A percentile compares a stretch with the other conserved stretches of the same genome.
Evolutionary conservation across 202 grass and related monocot species (phyloP).

Genomic region (Schoenoplectus triqueter): DNA sequence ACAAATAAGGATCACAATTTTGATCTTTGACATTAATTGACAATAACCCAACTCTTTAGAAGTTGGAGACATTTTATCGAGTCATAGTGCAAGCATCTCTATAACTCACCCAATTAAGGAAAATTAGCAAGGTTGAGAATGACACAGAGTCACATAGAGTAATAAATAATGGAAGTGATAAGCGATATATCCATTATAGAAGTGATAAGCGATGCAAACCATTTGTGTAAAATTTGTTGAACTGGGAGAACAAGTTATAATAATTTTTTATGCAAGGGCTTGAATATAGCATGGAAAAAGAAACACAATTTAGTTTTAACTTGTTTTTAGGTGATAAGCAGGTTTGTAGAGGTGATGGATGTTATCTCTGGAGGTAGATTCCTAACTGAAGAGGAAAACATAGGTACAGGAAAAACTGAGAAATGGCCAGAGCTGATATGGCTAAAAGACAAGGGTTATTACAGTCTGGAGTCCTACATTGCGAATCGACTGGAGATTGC

Average conservation of each 20-base stretch:
- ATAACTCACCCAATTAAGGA: background rate
- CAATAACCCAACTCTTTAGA: background rate
- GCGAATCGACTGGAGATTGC: conserved; percentile 87
- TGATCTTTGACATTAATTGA: background rate
- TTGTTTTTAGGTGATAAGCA: conserved; percentile 9
- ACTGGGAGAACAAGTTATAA: background rate
- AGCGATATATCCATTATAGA: background rate
- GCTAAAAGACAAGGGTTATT: conserved; percentile 85
- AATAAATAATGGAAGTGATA: background rate
- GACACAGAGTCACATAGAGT: background rate
- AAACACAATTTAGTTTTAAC: conserved; percentile 12
- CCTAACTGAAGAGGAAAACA: conserved; percentile 59
- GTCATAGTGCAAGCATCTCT: background rate
- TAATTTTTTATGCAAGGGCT: conserved; percentile 2
- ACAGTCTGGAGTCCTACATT: conserved; percentile 73
- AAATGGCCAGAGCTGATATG: conserved; percentile 75
- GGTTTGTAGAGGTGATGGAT: conserved; percentile 76
- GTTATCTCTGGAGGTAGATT: conserved; percentile 77
- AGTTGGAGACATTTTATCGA: background rate
- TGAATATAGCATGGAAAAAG: background rate
- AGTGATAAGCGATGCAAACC: background rate
- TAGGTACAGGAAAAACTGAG: conserved; percentile 41
- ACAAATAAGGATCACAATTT: background rate
- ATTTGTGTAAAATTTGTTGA: background rate
- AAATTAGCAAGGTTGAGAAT: background rate